Conservation (phyloP, 2,329 filamentous ascomycete species). For the Penicillium sp. region DNA sequence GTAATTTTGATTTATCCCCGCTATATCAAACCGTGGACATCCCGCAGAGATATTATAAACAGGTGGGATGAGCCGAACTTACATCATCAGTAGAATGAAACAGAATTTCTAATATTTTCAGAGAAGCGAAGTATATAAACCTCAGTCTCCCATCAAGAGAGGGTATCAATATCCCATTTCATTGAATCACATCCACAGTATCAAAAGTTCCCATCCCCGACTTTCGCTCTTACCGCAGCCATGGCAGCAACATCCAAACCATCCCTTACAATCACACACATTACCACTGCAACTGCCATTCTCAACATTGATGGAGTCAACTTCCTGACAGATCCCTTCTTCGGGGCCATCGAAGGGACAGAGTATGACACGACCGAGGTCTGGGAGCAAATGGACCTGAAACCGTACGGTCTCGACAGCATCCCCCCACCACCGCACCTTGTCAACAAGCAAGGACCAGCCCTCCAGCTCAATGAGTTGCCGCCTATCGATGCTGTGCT, state of each 20-base stretch:
- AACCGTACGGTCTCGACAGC: slow-evolving; percentile 14
- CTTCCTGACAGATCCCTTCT: slow-evolving; percentile 48
- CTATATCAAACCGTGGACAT: neutral
- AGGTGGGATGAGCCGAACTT: too few relatives aligned
- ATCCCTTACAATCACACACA: slow-evolving; percentile 38
- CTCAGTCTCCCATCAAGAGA: too few relatives aligned
- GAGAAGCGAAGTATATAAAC: too few relatives aligned
- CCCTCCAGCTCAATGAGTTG: slow-evolving; percentile 37
- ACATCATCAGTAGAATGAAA: too few relatives aligned
- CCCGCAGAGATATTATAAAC: too few relatives aligned
- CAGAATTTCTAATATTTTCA: too few relatives aligned
- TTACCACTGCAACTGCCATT: slow-evolving; percentile 50
- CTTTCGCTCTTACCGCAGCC: too few relatives aligned
- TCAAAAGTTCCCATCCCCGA: too few relatives aligned
- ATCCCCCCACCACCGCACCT: slow-evolving; percentile 35
- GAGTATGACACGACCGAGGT: neutral
- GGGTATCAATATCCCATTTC: too few relatives aligned
- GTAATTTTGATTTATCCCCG: too few relatives aligned
- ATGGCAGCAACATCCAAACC: too few relatives aligned
- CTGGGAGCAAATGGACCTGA: neutral
- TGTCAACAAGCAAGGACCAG: slow-evolving; percentile 34
- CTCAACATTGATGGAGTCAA: slow-evolving; percentile 43
- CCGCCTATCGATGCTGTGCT: slow-evolving; percentile 49
- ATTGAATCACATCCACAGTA: too few relatives aligned
- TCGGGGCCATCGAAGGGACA: slow-evolving; percentile 20